A percentile compares a stretch with the other conserved stretches of the same genome.
These are phyloP conservation scores for Bruguiera gymnorhiza DNA, from an alignment of 345 rosid species.

Conservation along the genomic window DNA sequence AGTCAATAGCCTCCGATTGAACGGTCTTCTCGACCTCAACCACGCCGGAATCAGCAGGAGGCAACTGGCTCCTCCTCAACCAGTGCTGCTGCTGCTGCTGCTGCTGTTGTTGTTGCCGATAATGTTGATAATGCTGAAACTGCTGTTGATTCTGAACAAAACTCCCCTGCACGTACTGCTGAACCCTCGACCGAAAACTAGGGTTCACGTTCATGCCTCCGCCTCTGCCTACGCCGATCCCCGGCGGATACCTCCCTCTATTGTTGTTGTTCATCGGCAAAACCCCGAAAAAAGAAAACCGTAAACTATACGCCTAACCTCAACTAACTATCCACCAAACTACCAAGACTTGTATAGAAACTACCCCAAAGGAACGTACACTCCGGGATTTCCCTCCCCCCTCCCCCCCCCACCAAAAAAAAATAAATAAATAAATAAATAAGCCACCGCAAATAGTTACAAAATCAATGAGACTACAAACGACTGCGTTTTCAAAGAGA, in stretches of 20 bases:
- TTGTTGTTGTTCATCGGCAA: background rate
- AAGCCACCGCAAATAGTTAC: conserved; percentile 4
- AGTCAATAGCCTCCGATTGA: conserved; percentile 74
- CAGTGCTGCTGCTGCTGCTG: conserved; percentile 61
- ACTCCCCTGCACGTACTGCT: conserved; percentile 51
- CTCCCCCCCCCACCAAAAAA: background rate
- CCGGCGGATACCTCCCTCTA: conserved; percentile 60
- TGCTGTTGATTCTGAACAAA: conserved; percentile 41
- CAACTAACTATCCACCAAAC: background rate
- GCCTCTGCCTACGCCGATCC: conserved; percentile 61
- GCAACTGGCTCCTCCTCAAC: conserved; percentile 59
- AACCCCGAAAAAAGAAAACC: background rate
- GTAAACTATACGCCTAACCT: background rate
- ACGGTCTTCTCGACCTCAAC: conserved; percentile 81
- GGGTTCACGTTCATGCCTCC: conserved; percentile 55
- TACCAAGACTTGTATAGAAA: background rate
- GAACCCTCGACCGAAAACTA: conserved; percentile 39
- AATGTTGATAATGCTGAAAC: conserved; percentile 38
- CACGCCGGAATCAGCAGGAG: conserved; percentile 23
- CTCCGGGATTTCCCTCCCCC: too few species aligned
- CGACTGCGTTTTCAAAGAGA: background rate
- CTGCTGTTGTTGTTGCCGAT: conserved; percentile 23
- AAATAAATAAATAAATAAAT: background rate
- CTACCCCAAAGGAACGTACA: too few species aligned
- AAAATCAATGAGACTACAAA: conserved; percentile 11